These are phyloP conservation scores for Acorus calamus DNA, from an alignment of 106 monocot genomes.

Conservation along the genomic window DNA sequence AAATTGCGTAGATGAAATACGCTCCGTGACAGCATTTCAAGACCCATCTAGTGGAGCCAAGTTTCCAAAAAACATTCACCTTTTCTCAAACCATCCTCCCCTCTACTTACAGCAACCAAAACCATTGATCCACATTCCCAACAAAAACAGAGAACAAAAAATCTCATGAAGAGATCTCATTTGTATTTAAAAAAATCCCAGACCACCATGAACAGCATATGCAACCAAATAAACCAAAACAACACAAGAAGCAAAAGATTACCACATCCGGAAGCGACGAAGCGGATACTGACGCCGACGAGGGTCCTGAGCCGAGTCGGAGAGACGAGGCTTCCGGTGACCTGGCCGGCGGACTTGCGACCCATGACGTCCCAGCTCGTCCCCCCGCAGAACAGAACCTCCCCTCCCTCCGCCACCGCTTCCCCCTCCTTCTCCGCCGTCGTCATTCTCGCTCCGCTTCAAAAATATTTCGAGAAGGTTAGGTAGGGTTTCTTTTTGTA, in stretches of 20 bases:
- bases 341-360: constrained; percentile 18
- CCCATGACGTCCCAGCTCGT: constrained; percentile 72
- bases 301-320: constrained; percentile 74
- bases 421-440: constrained; percentile 24
- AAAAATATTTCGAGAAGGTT: constrained; percentile 25
- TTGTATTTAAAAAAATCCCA: neutral
- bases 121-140: no score
- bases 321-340: constrained; percentile 42
- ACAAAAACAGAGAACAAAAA: no score
- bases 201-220: neutral
- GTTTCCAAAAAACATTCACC: no score
- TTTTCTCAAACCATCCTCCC: no score
- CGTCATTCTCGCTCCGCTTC: constrained; percentile 19
- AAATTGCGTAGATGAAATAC: no score
- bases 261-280: constrained; percentile 89
- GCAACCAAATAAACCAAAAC: neutral
- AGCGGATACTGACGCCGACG: constrained; percentile 69
- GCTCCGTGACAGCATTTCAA: no score
- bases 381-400: constrained; percentile 87
- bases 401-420: constrained; percentile 25
- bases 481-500: constrained; percentile 13
- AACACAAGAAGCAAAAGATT: neutral
- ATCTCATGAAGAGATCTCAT: no score
- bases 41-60: no score
- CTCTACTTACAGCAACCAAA: no score